Evolutionary conservation across 1,284 basidiomycete genomes (phyloP), one percentile per base, ranked within the genome.

Genomic region (Ganoderma lucidum): DNA sequence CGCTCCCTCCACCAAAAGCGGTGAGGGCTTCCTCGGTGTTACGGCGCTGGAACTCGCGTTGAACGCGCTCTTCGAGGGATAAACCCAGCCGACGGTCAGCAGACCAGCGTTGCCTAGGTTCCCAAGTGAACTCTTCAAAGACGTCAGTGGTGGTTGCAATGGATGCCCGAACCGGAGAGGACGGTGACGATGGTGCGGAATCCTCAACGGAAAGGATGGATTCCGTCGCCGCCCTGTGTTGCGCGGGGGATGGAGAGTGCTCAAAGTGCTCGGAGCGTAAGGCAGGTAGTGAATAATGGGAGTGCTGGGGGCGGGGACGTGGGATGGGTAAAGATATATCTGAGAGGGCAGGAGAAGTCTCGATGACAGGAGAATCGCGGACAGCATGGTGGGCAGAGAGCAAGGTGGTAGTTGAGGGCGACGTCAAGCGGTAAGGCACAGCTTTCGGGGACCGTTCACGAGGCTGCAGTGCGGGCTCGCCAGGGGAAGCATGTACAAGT

Each of bases 61-160:
- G 62, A 3, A 79, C 75, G 9, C 78, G 74, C 64, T 78, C 73
- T n/a, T 77, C 70, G 10, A 81, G 74, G 6, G 75, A 65, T 23
- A 79, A 66, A 8, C 80, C 80, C 3, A 73, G 68, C 2, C 68
- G 69, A 19, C 76, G 75, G 67, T 81, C 80, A 5, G 75, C 73
- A 30, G 80, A 80, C 80, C 80, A 83, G 42, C 75, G 70, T 32
- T 74, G 75, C 19, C 71, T 66, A 0, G 75, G 66, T 23, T 75
- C 72, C 66, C 78, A 64, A 59, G 70, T 65, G 48, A 79, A 71
- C 14, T 79, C 66, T 63, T 81, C 79, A 37, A 78, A 69, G 44
- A 76, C 73, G 41, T 74, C 73, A 1, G 72, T 69, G 10, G 65
- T 67, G 23, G 71, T 71, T 14, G 73, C 67, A 10, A 66, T 41